Conservation (phyloP, 495 filamentous ascomycete genomes). For the Penicillium lagena region DNA sequence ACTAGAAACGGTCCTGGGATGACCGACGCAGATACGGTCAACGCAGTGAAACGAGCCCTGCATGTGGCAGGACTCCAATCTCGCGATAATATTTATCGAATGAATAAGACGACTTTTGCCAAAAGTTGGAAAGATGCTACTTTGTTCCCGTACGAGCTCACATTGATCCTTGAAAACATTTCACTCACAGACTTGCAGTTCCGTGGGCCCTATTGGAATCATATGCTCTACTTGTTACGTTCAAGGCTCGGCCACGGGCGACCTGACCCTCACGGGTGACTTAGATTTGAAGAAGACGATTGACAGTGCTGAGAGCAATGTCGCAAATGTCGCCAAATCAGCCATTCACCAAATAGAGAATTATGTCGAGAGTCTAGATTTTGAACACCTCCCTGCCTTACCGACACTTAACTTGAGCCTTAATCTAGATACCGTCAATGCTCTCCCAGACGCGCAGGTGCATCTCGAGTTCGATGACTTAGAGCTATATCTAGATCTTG, state of each 20-base stretch:
- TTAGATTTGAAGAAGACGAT: constrained; percentile 25
- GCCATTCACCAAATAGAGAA: neutral
- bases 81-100: constrained; percentile 10
- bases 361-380: neutral
- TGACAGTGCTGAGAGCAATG: neutral
- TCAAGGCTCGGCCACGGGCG: constrained; percentile 36
- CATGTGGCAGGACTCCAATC: constrained; percentile 1
- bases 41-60: constrained; percentile 6
- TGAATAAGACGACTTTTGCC: constrained; percentile 30
- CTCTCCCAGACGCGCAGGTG: constrained; percentile 34
- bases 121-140: constrained; percentile 33
- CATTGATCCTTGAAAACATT: neutral
- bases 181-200: neutral
- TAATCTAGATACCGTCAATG: constrained; percentile 32
- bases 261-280: constrained; percentile 28
- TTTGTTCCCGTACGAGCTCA: constrained; percentile 11
- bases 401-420: constrained; percentile 6
- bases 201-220: constrained; percentile 22
- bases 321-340: neutral
- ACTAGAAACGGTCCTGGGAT: constrained; percentile 11
- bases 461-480: constrained; percentile 42
- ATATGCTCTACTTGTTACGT: constrained; percentile 46
- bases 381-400: neutral
- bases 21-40: constrained; percentile 10
- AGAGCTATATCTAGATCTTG: constrained; percentile 46